Percentiles rank a stretch among this genome's conserved stretches.
phyloP scores from a whole-genome alignment of 192 early-diverging fungal species.

The Umbelopsis sp. region DNA sequence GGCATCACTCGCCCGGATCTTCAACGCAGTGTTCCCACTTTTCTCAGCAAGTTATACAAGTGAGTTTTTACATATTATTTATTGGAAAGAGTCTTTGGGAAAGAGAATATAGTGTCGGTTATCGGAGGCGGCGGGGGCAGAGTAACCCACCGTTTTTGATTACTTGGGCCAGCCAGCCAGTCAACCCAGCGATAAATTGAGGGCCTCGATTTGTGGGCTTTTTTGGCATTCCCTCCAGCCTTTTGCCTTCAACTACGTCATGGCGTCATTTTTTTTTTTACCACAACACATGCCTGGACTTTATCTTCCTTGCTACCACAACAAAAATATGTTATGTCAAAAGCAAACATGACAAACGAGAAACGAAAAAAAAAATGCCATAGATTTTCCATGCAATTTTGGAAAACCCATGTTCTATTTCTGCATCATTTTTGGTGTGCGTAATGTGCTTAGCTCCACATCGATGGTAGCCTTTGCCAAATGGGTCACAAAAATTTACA shows the following conservation, averaged over 20 bases:
- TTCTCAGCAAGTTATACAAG: slow-evolving; percentile 91
- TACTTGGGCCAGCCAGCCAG: background rate
- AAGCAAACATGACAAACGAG: too few species aligned
- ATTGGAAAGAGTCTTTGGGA: background rate
- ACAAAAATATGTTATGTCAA: too few species aligned
- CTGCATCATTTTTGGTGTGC: too few species aligned
- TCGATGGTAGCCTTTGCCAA: too few species aligned
- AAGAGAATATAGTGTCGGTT: background rate
- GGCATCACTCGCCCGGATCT: slow-evolving; percentile 12
- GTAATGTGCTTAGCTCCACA: too few species aligned
- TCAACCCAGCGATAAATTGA: background rate
- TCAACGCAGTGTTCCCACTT: slow-evolving; percentile 74
- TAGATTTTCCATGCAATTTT: background rate
- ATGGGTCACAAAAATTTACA: too few species aligned
- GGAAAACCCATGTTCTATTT: background rate
- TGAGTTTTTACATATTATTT: slow-evolving; percentile 33
- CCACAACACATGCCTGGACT: background rate
- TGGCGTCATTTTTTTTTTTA: background rate
- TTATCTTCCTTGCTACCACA: too few species aligned
- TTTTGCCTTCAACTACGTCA: slow-evolving; percentile 9
- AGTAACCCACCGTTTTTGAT: background rate
- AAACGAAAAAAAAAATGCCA: too few species aligned
- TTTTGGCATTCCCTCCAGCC: background rate
- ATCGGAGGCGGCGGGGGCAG: background rate
- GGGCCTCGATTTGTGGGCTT: background rate